These are phyloP conservation scores for Chytriomyces confervae DNA, from an alignment of 192 early-diverging fungal genomes.

Conservation along the genomic window DNA sequence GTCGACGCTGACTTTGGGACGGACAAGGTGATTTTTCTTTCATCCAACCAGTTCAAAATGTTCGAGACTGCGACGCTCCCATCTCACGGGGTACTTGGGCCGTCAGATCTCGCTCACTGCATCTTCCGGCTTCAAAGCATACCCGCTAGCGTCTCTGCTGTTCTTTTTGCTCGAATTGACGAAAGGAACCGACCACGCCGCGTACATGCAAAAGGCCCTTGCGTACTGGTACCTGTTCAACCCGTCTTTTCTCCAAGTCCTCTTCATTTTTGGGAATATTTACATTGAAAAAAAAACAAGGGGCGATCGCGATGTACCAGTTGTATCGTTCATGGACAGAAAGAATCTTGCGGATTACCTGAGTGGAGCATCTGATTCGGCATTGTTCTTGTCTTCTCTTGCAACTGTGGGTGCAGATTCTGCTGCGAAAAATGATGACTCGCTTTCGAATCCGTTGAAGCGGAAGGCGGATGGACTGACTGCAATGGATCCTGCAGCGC, in stretches of 20 bases:
- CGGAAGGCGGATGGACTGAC: too few species aligned
- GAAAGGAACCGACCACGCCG: slow-evolving; percentile 66
- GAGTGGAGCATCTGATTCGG: slow-evolving; percentile 51
- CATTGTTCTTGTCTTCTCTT: not conserved
- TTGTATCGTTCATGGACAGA: slow-evolving; percentile 79
- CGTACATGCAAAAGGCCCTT: slow-evolving; percentile 66
- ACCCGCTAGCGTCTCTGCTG: slow-evolving; percentile 74
- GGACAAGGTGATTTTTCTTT: not conserved
- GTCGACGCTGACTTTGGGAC: not conserved
- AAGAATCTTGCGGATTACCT: slow-evolving; percentile 74
- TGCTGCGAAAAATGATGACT: too few species aligned
- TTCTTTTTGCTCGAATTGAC: slow-evolving; percentile 65
- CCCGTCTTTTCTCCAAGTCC: too few species aligned
- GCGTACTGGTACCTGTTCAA: slow-evolving; percentile 18
- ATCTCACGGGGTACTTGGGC: too few species aligned
- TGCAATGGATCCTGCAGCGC: too few species aligned
- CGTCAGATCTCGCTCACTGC: slow-evolving; percentile 4
- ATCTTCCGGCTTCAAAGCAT: slow-evolving; percentile 55
- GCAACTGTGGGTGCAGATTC: too few species aligned
- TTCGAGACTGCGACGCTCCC: too few species aligned
- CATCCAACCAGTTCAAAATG: not conserved
- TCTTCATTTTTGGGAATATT: not conserved
- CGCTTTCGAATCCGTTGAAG: too few species aligned
- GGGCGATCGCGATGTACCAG: slow-evolving; percentile 61
- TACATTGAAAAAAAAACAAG: slow-evolving; percentile 8